Evolutionary conservation across 2,329 filamentous ascomycete genomes (phyloP), one percentile per base, ranked within the genome.

Genomic region (Periconia sp.): DNA sequence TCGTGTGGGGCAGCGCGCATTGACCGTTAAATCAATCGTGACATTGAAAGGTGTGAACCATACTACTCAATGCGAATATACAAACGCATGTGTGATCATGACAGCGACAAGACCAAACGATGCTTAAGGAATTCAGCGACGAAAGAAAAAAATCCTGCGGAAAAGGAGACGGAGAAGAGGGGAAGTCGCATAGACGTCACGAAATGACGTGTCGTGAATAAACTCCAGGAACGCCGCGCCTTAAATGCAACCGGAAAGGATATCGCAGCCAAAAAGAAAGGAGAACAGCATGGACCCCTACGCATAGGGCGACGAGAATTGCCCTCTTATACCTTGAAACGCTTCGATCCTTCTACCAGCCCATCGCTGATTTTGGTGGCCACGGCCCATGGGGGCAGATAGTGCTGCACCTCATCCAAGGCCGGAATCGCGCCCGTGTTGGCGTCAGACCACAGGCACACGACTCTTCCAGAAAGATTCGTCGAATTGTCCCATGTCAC

Each of bases 391-490:
- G 77, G 74, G 1, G 94, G 94, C 55, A 85, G 79, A 70, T 85
- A 96, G 65, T 85, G 80, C 55, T 81, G 75, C 35, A 89, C 77
- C 71, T 97, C 92, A 56, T 94, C 87, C 37, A 92, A 80, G 1
- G 92, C 92, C 0, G 92, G 92, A 34, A 97, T 91, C 1, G 78
- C 78, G 3, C 83, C 86, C 24, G 75, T 73, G 61, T 96, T 96
- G 31, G 82, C 85, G 72, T 99, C 94, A 59, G 87, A 90, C 91
- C 92, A 97, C 22, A 88, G 75, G 70, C 94, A 97, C 12, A 86
- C 78, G 1, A 92, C 83, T 23, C 74, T 79, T 1, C 91, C 88
- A 51, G 65, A 67, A 62, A 62, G 55, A n/a, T n/a, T n/a, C 50
- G 57, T 65, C 48, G 59, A 52, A 46, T 62, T 60, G 46, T 77